Conservation (phyloP, 768 basidiomycete genomes). For the Termitomyces sp. region DNA sequence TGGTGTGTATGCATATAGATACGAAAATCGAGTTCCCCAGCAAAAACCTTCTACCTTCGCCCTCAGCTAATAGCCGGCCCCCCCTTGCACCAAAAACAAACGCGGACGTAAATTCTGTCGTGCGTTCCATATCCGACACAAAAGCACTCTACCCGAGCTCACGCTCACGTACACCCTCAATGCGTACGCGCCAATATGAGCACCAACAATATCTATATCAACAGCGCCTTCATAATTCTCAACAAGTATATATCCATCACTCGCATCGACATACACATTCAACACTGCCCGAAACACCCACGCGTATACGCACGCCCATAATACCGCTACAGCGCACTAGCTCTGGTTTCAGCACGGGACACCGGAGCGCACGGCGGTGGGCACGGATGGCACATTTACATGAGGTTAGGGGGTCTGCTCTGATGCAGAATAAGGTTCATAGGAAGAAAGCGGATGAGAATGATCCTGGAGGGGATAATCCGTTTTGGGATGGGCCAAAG, state of each 20-base stretch:
- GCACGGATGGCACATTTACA: slow-evolving; percentile 67
- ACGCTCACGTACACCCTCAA: slow-evolving; percentile 25
- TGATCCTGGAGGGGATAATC: slow-evolving; percentile 3
- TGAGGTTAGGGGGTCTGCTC: slow-evolving; percentile 32
- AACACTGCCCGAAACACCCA: slow-evolving; percentile 19
- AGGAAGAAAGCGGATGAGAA: slow-evolving; percentile 1
- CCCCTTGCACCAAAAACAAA: neutral
- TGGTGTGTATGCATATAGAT: slow-evolving; percentile 3
- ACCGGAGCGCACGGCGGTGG: slow-evolving; percentile 48
- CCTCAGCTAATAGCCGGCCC: neutral
- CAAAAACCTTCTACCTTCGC: neutral
- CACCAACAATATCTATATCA: slow-evolving; percentile 15
- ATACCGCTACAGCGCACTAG: neutral
- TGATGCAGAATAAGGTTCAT: neutral
- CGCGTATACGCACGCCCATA: slow-evolving; percentile 23
- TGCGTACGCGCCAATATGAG: slow-evolving; percentile 16
- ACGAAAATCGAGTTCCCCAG: slow-evolving; percentile 12
- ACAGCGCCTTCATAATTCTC: neutral
- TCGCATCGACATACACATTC: neutral
- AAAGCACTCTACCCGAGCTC: slow-evolving; percentile 15
- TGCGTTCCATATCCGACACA: slow-evolving; percentile 4
- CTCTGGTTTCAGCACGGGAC: slow-evolving; percentile 8
- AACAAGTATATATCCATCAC: neutral
- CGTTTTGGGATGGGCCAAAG: slow-evolving; percentile 6
- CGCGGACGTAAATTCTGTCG: neutral